Base-by-base conservation (phyloP, 495 filamentous ascomycete species). In the Corynascus novoguineensis region DNA sequence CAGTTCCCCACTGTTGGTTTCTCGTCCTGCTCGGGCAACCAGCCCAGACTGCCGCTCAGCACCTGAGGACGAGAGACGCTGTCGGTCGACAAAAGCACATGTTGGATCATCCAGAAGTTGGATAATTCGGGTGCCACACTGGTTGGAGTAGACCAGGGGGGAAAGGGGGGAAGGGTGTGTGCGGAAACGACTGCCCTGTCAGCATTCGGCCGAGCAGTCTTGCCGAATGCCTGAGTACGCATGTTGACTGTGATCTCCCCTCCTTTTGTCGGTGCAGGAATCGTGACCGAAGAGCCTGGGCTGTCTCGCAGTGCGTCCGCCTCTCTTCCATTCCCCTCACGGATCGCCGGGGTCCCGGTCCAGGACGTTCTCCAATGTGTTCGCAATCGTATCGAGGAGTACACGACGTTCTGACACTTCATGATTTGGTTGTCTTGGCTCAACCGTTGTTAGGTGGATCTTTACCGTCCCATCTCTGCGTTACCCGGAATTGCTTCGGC, bases 401-500 rank as follows among this genome's bases (percentile, higher is more conserved):
- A n/a, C n/a, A n/a, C n/a, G n/a, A n/a, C n/a, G n/a, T n/a, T n/a
- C n/a, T 21, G 31, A 29, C 6, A 24, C n/a, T n/a, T 9, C 11
- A 21, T 29, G 25, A n/a, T n/a, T 34, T 15, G 7, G 37, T 7
- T 31, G n/a, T 59, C 29, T 54, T 54, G 50, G 50, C 50, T 59
- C 50, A 38, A 49, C 41, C 41, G 42, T 21, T 12, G 5, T 41
- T 5, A 9, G 12, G 57, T 59, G 50, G 50, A 54, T 49, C 50
- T 35, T 47, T 12, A 57, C 38, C 41, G 35, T 25, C 50, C 50
- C 5, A 5, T 9, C 25, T 29, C 22, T 50, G n/a, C n/a, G 44
- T 38, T 54, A 60, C 57, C 51, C 46, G 58, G 57, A 55, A 40
- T 60, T 51, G 38, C 35, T 25, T 29, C 42, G 25, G 31, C 10